Conservation (phyloP, 345 rosid genomes). For the Euphorbia tirucalli region DNA sequence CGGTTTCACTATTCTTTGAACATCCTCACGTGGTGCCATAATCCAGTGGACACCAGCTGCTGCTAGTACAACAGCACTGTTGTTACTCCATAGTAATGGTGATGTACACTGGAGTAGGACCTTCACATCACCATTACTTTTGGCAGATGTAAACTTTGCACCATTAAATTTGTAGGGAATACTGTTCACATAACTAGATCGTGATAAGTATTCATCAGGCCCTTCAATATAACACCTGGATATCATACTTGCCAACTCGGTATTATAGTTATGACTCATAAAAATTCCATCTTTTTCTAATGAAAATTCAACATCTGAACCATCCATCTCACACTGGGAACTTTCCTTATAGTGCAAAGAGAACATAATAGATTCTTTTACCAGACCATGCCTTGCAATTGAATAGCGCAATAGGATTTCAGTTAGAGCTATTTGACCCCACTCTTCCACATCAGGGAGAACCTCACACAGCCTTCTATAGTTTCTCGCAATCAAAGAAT, state of each 20-base stretch:
- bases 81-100: conserved; percentile 90
- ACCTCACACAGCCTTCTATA: conserved; percentile 78
- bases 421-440: conserved; percentile 91
- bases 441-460: conserved; percentile 97
- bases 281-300: conserved; percentile 35
- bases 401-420: conserved; percentile 74
- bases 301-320: conserved; percentile 32
- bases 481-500: conserved; percentile 60
- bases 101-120: conserved; percentile 82
- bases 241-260: conserved; percentile 46
- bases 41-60: conserved; percentile 96
- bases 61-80: conserved; percentile 90
- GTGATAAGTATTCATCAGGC: conserved; percentile 78
- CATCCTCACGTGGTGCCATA: conserved; percentile 77
- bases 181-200: conserved; percentile 44
- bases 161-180: conserved; percentile 37
- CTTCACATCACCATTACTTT: conserved; percentile 69
- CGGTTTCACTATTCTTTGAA: conserved; percentile 78
- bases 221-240: conserved; percentile 85
- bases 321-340: conserved; percentile 45
- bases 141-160: conserved; percentile 56
- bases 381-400: conserved; percentile 84
- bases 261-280: conserved; percentile 30
- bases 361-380: conserved; percentile 81
- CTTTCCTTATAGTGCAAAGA: conserved; percentile 46